Evolutionary conservation across 805 yeast genomes (phyloP), one percentile per base, ranked within the genome.

Genomic region (Candida vaughaniae): DNA sequence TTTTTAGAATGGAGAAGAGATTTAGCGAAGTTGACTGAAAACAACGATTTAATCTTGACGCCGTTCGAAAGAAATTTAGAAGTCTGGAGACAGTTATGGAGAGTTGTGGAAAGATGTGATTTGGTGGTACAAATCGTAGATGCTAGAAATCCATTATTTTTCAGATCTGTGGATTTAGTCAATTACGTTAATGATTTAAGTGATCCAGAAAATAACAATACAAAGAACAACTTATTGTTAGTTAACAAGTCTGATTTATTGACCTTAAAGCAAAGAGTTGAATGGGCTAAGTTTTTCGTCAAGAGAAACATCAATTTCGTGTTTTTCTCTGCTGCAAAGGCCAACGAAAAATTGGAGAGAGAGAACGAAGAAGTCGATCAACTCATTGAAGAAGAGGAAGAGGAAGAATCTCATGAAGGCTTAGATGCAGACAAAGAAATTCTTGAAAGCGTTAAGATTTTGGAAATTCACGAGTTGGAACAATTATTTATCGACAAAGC

Each of bases 41-140:
- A 75, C 49, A 79, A 88, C 47, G 95, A 91, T 59, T 69, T 93
- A 52, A 68, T 90, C 41, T 73, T 93, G 57, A 93, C 99, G 0
- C 99, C 99, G 4, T 93, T 91, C 56, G 99, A 93, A 68, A 80
- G 99, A 68, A 93, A 93, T 59, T 71, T 93, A 46, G 96, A 91
- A 71, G 97, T 93, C 41, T 93, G 99, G 99, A 81, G 93, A 57
- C 99, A 93, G 64, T 69, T 93, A 47, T 93, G 99, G 99, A 78
- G 99, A 65, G 99, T 93, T 29, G 85, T 89, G 16, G 99, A 93
- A 62, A 78, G 98, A 56, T 86, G 93, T 16, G 96, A 91, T 60
- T 71, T 93, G 51, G 79, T 93, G 26, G 97, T 93, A 5, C 99
- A 93, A 60, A 93, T 93, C 67, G 98, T 93, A 19, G 99, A 93